Base-by-base conservation (phyloP, 768 basidiomycete genomes). In the Pulveroboletus sp. region DNA sequence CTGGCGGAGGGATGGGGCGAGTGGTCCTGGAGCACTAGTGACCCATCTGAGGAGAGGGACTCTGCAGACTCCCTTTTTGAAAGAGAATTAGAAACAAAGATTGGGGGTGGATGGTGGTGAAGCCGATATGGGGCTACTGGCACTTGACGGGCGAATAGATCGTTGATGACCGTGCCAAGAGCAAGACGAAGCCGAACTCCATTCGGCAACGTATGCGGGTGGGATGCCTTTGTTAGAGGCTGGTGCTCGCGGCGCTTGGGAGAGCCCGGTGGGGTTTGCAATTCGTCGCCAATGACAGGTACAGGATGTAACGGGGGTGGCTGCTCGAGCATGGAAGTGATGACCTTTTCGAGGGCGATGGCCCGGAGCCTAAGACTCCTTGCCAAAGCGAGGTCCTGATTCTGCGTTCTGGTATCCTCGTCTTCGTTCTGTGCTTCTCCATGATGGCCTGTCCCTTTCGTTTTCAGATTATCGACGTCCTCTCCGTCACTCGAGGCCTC, bases 271-370 rank as follows among this genome's bases (percentile, higher is more conserved):
- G 78, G 77, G 3, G 79, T 75, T 39, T 74, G 63, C 12, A 72
- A 53, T 51, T 80, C 82, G 23, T 81, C 81, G 29, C 77, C 79
- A 35, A 78, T 40, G 29, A 41, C 35, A 32, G 52, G 74, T 31
- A 76, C 67, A 5, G 80, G 78, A 27, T 80, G 80, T 12, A 81
- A 67, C 1, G 80, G 77, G 2, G 89, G 89, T 0, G 86, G 85
- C 53, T 90, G 87, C 46, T 82, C 81, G 13, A 92, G 79, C 87
- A 92, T 90, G 38, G 83, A 77, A 1, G 79, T 81, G 41, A 89
- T 78, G 36, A 92, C 87, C 60, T 89, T 90, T 65, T 92, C 90
- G 17, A 92, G 75, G 12, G 85, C 84, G 54, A 91, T 87, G 1
- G 90, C 86, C 24, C 87, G 82, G 24, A 88, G 72, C 47, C 86